These are phyloP conservation scores for Meyerozyma athensensis DNA, from an alignment of 1,139 yeast genomes.

Conservation along the genomic window DNA sequence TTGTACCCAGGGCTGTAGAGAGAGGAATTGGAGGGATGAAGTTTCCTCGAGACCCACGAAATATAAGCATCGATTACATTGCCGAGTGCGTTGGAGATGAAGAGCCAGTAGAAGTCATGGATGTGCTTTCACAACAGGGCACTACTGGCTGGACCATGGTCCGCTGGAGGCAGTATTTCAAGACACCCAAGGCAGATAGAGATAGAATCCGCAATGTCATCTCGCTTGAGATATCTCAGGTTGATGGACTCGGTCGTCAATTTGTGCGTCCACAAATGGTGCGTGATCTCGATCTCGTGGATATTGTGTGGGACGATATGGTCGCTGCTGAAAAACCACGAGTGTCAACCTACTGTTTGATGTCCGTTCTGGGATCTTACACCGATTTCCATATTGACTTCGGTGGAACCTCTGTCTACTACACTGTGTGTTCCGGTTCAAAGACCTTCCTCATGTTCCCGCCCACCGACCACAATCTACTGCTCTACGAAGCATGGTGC, in stretches of 20 bases:
- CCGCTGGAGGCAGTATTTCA: constrained; percentile 73
- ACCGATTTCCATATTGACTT: constrained; percentile 92
- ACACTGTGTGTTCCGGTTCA: constrained; percentile 68
- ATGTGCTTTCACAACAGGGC: constrained; percentile 76
- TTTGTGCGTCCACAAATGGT: constrained; percentile 67
- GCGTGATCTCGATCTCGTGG: constrained; percentile 63
- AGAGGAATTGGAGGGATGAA: constrained; percentile 30
- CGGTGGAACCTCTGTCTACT: constrained; percentile 90
- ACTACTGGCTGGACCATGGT: constrained; percentile 66
- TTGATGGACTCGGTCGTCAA: constrained; percentile 42
- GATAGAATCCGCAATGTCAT: constrained; percentile 77
- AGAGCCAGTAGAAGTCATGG: constrained; percentile 76
- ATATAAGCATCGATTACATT: constrained; percentile 52
- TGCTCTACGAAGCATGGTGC: constrained; percentile 70
- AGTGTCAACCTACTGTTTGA: constrained; percentile 78
- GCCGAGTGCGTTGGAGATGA: constrained; percentile 61
- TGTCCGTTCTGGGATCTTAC: constrained; percentile 78
- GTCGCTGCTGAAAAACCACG: constrained; percentile 42
- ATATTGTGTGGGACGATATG: constrained; percentile 50
- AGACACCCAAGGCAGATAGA: constrained; percentile 37
- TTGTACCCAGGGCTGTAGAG: constrained; percentile 26
- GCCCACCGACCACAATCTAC: constrained; percentile 61
- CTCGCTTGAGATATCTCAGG: constrained; percentile 68
- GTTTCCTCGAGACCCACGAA: constrained; percentile 29
- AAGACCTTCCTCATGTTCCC: constrained; percentile 77